Conservation (phyloP, 225 moss, liverwort and hornwort genomes). For the Neckera pumila region DNA sequence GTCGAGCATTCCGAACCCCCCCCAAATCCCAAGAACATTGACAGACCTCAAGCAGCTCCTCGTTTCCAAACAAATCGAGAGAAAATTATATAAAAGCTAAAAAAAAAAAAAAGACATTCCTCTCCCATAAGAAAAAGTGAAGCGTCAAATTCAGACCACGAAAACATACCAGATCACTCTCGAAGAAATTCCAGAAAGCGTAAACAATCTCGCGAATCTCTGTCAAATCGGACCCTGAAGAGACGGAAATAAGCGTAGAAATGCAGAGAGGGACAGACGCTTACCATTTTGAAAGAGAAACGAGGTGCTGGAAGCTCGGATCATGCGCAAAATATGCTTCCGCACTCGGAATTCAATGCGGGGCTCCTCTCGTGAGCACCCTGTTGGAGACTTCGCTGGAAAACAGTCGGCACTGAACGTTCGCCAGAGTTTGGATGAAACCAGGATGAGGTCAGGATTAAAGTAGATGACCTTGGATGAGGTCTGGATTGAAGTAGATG, state of each 20-base stretch:
- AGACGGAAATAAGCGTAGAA: background rate
- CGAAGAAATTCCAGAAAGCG: background rate
- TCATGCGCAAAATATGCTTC: constrained; percentile 1
- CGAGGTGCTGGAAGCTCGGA: background rate
- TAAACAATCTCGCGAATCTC: background rate
- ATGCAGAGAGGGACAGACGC: background rate
- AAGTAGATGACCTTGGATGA: background rate
- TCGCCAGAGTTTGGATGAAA: background rate
- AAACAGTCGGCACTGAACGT: background rate
- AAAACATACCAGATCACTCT: background rate
- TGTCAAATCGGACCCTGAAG: background rate
- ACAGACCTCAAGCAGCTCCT: background rate
- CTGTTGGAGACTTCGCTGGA: background rate
- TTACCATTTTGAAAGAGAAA: constrained; percentile 12
- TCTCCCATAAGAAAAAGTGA: background rate
- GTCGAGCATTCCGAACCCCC: background rate
- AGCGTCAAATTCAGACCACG: background rate
- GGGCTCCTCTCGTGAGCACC: background rate
- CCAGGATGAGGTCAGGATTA: background rate
- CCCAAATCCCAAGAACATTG: background rate
- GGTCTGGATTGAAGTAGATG: background rate
- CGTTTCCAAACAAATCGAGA: background rate
- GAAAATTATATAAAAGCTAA: background rate
- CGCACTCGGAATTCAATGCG: background rate
- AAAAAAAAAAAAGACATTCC: background rate